These are phyloP conservation scores for Alternaria rosae DNA, from an alignment of 2,329 filamentous ascomycete species.

Conservation along the genomic window DNA sequence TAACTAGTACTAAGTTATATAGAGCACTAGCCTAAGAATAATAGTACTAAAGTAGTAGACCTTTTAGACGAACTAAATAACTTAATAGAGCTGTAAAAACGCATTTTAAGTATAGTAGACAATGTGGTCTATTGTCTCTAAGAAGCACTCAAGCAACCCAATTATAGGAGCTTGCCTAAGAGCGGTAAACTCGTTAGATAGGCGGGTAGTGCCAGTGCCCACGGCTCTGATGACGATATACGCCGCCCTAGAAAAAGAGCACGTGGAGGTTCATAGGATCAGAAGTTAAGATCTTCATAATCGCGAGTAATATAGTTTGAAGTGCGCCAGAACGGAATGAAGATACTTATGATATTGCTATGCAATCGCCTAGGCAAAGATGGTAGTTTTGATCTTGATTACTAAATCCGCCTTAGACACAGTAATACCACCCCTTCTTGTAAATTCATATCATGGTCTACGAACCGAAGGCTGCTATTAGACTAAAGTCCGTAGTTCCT, in stretches of 20 bases:
- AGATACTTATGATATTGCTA: neutral
- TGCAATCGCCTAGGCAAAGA: too few species aligned
- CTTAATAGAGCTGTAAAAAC: neutral
- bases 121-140: neutral
- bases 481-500: too few species aligned
- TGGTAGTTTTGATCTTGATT: too few species aligned
- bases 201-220: neutral
- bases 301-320: neutral
- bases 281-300: neutral
- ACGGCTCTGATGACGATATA: neutral
- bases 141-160: neutral
- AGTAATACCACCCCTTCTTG: too few species aligned
- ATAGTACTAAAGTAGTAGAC: neutral
- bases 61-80: constrained; percentile 3
- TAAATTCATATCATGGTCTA: too few species aligned
- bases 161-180: neutral
- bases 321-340: neutral
- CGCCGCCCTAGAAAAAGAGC: neutral
- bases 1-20: neutral
- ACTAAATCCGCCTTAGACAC: too few species aligned
- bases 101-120: neutral
- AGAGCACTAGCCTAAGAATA: neutral
- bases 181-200: neutral
- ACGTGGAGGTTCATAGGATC: neutral
- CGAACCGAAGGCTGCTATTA: too few species aligned